Evolutionary conservation across 805 yeast genomes (phyloP).

Genomic region (Ogataea pini): DNA sequence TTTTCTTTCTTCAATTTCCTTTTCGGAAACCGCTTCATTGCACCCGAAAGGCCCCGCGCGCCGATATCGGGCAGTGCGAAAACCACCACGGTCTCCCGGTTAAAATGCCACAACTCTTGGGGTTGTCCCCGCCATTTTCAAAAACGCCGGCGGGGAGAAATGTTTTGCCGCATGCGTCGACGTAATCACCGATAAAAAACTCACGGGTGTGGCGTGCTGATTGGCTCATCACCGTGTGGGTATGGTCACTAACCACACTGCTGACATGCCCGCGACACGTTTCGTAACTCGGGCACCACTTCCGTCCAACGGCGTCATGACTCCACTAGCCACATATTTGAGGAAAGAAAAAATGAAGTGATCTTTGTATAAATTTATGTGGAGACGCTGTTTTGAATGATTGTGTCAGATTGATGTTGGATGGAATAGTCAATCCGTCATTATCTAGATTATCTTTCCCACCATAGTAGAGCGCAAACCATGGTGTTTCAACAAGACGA

Average conservation of each 20-base stretch:
- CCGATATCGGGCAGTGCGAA: neutral
- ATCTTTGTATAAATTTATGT: slow-evolving; percentile 6
- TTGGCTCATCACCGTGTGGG: slow-evolving; percentile 1
- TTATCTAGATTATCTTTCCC: no score
- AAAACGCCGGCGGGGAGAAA: neutral
- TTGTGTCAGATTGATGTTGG: neutral
- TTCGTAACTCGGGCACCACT: slow-evolving; percentile 5
- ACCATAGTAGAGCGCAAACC: neutral
- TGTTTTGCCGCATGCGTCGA: neutral
- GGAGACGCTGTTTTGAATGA: neutral
- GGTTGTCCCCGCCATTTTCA: neutral
- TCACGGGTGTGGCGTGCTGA: slow-evolving; percentile 2
- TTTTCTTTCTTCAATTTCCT: neutral
- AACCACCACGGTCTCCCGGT: neutral
- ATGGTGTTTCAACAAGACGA: slow-evolving; percentile 27
- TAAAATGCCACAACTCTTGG: neutral
- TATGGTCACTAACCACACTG: neutral
- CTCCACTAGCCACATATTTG: slow-evolving; percentile 3
- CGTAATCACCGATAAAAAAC: slow-evolving; percentile 8
- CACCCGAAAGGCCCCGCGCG: neutral
- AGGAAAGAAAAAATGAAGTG: neutral
- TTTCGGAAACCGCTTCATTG: neutral
- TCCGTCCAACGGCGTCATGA: slow-evolving; percentile 5
- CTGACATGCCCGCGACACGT: neutral
- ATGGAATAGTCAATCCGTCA: neutral